Percentiles rank a stretch among this genome's conserved stretches.
These are phyloP conservation scores for Zancudomyces culisetae DNA, from an alignment of 371 early-diverging fungal genomes.

Conservation along the genomic window DNA sequence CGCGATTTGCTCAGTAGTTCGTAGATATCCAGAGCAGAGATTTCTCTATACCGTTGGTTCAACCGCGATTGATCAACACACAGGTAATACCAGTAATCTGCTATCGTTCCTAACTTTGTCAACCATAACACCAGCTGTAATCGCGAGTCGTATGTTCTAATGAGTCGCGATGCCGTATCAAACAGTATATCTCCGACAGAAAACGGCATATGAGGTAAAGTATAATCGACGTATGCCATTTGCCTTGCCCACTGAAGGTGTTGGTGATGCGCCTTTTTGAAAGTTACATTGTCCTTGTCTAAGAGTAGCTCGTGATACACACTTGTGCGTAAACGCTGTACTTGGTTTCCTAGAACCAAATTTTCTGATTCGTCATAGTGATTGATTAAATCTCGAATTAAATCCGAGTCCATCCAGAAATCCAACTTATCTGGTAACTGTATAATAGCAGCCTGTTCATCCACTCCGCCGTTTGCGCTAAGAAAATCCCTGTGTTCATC, in stretches of 20 bases:
- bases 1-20: constrained; percentile 1
- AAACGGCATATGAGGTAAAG: constrained; percentile 24
- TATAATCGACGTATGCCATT: constrained; percentile 23
- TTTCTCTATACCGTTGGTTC: no score
- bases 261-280: no score
- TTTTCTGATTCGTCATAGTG: constrained; percentile 10
- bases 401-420: constrained; percentile 22
- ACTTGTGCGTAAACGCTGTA: not conserved
- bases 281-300: no score
- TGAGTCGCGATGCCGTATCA: constrained; percentile 16
- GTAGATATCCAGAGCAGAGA: not conserved
- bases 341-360: not conserved
- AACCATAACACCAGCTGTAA: constrained; percentile 18
- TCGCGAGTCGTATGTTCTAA: constrained; percentile 22
- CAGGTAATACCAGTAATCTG: constrained; percentile 21
- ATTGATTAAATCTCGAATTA: constrained; percentile 20
- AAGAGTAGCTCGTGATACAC: no score
- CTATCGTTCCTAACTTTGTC: constrained; percentile 22
- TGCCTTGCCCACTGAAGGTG: constrained; percentile 24
- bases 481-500: constrained; percentile 8
- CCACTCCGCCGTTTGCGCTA: no score
- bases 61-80: no score
- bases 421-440: no score
- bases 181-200: constrained; percentile 18
- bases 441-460: no score